These are phyloP conservation scores for Phaeosphaeria sp. DNA, from an alignment of 2,329 filamentous ascomycete genomes.

Conservation along the genomic window DNA sequence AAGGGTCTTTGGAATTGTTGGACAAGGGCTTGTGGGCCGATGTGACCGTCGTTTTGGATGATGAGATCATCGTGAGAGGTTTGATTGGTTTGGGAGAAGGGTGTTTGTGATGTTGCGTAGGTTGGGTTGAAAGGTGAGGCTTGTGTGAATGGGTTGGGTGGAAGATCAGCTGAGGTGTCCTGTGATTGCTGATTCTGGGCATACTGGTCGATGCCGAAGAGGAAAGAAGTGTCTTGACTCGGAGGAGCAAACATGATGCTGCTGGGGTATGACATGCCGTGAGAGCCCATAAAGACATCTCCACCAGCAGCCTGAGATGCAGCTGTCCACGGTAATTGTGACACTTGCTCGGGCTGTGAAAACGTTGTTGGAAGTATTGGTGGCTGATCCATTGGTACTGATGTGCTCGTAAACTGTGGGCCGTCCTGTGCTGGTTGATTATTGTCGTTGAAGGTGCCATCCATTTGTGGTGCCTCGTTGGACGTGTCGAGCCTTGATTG, in stretches of 20 bases:
- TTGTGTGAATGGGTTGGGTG: conserved; percentile 35
- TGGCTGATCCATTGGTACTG: conserved; percentile 17
- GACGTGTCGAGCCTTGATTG: conserved; percentile 2
- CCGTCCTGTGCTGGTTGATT: conserved; percentile 6
- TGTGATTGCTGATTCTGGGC: conserved; percentile 24
- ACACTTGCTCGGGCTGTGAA: conserved; percentile 19
- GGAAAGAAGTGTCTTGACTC: conserved; percentile 38
- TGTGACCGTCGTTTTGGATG: conserved; percentile 19
- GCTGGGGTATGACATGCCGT: conserved; percentile 32
- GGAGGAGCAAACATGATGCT: conserved; percentile 45
- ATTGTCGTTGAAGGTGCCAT: background rate
- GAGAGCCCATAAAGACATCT: conserved; percentile 33
- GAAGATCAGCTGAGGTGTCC: conserved; percentile 21
- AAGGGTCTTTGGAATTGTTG: conserved; percentile 30
- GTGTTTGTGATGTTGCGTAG: conserved; percentile 28
- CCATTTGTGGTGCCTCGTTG: conserved; percentile 4
- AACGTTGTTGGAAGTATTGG: conserved; percentile 21
- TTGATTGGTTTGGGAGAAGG: conserved; percentile 30
- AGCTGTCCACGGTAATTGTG: conserved; percentile 28
- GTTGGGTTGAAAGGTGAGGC: conserved; percentile 21
- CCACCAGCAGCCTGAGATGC: conserved; percentile 30
- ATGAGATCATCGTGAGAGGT: conserved; percentile 39
- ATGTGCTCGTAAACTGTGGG: conserved; percentile 15
- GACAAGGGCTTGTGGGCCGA: conserved; percentile 29
- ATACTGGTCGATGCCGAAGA: conserved; percentile 50